Conservation (phyloP, 179 eudicot species). For the Camellia oleifera region DNA sequence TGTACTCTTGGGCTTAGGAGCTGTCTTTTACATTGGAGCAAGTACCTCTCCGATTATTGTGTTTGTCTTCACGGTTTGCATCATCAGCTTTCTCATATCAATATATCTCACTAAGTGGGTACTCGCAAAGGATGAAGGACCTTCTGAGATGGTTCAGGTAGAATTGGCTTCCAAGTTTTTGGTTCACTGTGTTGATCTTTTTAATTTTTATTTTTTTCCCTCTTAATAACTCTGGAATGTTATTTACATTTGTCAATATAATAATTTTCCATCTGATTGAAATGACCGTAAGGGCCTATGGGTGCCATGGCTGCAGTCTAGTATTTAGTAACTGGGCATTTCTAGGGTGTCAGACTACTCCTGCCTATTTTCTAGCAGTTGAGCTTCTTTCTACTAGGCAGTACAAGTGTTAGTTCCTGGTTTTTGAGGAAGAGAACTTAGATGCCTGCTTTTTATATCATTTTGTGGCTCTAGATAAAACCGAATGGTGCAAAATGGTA, state of each 20-base stretch:
- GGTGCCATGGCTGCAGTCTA: background rate
- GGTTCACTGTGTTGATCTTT: background rate
- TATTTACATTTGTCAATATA: background rate
- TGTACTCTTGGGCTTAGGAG: constrained; percentile 72
- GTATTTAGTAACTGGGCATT: background rate
- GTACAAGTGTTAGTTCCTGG: background rate
- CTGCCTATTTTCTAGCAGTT: background rate
- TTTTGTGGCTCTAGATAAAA: background rate
- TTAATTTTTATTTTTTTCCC: background rate
- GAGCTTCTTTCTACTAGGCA: background rate
- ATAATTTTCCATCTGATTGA: background rate
- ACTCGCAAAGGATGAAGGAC: constrained; percentile 96
- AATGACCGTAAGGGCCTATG: background rate
- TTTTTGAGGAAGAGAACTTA: background rate
- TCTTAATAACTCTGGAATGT: background rate
- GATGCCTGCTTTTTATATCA: background rate
- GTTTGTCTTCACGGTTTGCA: constrained; percentile 87
- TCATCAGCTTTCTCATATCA: constrained; percentile 73
- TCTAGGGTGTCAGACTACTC: background rate
- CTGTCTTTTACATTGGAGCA: constrained; percentile 84
- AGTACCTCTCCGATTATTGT: constrained; percentile 88
- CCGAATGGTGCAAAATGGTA: background rate
- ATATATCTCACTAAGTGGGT: constrained; percentile 96
- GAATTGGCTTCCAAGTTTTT: background rate
- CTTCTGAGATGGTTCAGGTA: constrained; percentile 98